These are phyloP conservation scores for Penicillium atrosanguineum DNA, from an alignment of 495 filamentous ascomycete genomes.

Conservation along the genomic window DNA sequence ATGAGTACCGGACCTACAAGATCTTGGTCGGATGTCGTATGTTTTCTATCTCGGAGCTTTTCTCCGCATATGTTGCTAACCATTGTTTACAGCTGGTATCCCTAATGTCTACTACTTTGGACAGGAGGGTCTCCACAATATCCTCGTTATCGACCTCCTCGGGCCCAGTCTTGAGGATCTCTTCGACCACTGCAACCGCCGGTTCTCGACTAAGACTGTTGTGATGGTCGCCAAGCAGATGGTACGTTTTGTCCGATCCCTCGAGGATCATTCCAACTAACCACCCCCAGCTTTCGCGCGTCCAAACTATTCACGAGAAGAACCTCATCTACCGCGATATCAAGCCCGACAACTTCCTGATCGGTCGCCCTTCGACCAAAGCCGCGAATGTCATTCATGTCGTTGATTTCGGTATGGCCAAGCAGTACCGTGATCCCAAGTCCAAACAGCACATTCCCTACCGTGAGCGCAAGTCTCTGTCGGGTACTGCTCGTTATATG, in stretches of 20 bases:
- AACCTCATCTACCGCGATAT: conserved; percentile 99
- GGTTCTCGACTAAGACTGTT: conserved; percentile 95
- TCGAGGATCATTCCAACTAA: conserved; percentile 15
- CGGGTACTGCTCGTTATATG: conserved; percentile 98
- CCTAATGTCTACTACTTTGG: conserved; percentile 99
- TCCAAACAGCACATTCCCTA: conserved; percentile 99
- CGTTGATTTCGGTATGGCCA: conserved; percentile 99
- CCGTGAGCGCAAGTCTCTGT: conserved; percentile 94
- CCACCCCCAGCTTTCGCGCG: conserved; percentile 72
- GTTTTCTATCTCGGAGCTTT: conserved; percentile 43
- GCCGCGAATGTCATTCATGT: conserved; percentile 97
- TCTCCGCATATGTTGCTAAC: neutral
- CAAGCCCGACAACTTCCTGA: conserved; percentile 99
- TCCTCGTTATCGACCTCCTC: conserved; percentile 96
- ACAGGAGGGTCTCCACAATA: conserved; percentile 98
- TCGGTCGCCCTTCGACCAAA: conserved; percentile 90
- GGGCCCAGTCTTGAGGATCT: conserved; percentile 96
- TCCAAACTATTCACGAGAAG: conserved; percentile 99
- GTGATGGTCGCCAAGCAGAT: conserved; percentile 99
- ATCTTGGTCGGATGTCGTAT: conserved; percentile 98
- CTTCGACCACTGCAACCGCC: conserved; percentile 94
- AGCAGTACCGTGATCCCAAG: conserved; percentile 98
- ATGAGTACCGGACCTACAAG: conserved; percentile 99
- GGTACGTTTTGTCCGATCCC: conserved; percentile 53
- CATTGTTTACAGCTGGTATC: conserved; percentile 71